Evolutionary conservation across 257 asterid species (phyloP), one percentile per base, ranked within the genome.

Genomic region (Solanum peruvianum): DNA sequence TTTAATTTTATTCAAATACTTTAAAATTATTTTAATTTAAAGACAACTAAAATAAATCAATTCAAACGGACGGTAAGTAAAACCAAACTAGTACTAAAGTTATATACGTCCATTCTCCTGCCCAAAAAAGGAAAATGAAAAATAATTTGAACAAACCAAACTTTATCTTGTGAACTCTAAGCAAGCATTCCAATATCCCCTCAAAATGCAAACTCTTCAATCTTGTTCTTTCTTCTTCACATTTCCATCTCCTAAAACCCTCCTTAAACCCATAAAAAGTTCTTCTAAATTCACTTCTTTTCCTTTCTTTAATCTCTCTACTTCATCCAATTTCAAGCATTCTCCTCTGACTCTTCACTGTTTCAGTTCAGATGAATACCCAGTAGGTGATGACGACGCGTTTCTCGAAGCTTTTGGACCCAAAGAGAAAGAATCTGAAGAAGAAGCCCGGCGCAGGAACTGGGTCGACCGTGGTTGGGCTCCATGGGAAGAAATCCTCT

Each of bases 381-480:
- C 99, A 0, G 98, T 95, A 20, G 99, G 94, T 14, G 94, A 95
- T 62, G 98, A 91, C 82, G 98, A 94, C 31, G 95, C 92, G 10
- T 96, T 93, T 86, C 97, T 96, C 52, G 90, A 92, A 25, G 82
- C 94, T 21, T 95, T 91, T 85, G 92, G 94, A 3, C 98, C 98
- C 15, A 95, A 94, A 85, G 98, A 93, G 92, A 94, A 91, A 87
- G 96, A 93, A 89, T 90, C 98, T 15, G 99, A 96, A 87, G 98
- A 96, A 9, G 98, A 94, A 89, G 98, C 98, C 56, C 94, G 99
- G 5, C 91, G 89, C 62, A 90, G 89, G 87, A 96, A 96, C 91
- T 96, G 99, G 99, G 71, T 96, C 37, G 99, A 96, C 62, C 92
- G 98, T 84, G 99, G 99, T 11, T 96, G 99, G 99, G 99, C 99